Conservation (phyloP, 2,329 filamentous ascomycete genomes). For the Neofusicoccum umdonicola region DNA sequence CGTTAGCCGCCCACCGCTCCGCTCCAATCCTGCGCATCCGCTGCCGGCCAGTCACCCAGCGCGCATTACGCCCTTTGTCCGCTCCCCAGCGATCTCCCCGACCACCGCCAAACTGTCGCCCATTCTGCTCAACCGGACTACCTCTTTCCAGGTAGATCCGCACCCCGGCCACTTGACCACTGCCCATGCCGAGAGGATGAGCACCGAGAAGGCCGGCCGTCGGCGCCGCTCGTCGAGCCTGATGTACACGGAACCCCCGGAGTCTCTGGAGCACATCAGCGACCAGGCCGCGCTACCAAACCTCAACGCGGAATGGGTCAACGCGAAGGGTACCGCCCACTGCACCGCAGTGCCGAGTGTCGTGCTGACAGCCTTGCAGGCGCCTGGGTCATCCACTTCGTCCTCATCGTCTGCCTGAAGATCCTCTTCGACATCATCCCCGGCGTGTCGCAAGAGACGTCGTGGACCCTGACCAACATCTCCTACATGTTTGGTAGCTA, state of each 20-base stretch:
- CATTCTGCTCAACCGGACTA: constrained; percentile 81
- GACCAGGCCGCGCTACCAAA: constrained; percentile 95
- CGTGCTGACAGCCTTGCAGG: constrained; percentile 53
- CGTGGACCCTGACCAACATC: constrained; percentile 98
- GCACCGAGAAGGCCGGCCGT: constrained; percentile 60
- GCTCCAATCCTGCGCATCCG: not conserved
- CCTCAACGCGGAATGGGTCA: constrained; percentile 97
- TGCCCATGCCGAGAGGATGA: constrained; percentile 31
- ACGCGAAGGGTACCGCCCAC: constrained; percentile 75
- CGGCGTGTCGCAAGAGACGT: constrained; percentile 94
- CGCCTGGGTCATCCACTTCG: constrained; percentile 96
- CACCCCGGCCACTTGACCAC: constrained; percentile 44
- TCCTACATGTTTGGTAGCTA: constrained; percentile 99
- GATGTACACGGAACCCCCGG: constrained; percentile 94
- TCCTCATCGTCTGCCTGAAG: constrained; percentile 87
- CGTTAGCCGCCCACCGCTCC: constrained; percentile 5
- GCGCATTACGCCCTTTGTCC: constrained; percentile 11
- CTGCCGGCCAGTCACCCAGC: constrained; percentile 14
- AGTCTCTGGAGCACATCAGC: constrained; percentile 95
- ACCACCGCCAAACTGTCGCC: constrained; percentile 97
- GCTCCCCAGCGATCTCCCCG: constrained; percentile 21
- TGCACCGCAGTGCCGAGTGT: not conserved
- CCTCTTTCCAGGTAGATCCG: constrained; percentile 73
- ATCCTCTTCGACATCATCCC: constrained; percentile 97
- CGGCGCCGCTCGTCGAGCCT: constrained; percentile 96